These are phyloP conservation scores for Ophiostoma tasmaniense DNA, from an alignment of 2,329 filamentous ascomycete genomes.

Conservation along the genomic window DNA sequence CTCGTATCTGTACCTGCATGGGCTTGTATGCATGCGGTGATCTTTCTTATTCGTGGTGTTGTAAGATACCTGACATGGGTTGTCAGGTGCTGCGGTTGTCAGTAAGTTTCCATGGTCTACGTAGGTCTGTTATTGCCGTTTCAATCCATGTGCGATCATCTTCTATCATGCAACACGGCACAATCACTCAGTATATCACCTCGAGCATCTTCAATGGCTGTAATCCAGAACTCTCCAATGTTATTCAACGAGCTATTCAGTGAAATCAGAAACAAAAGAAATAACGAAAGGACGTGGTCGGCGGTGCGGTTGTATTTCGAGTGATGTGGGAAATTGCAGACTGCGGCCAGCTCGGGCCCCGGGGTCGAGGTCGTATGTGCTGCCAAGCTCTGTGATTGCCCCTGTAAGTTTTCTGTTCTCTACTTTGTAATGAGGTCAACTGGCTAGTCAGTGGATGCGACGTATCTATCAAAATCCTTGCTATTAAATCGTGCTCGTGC, in stretches of 20 bases:
- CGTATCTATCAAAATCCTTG: background rate
- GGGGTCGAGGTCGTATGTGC: background rate
- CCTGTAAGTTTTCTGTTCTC: background rate
- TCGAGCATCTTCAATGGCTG: background rate
- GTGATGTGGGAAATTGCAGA: background rate
- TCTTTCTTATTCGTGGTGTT: background rate
- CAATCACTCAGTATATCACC: background rate
- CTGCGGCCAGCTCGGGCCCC: background rate
- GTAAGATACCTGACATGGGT: background rate
- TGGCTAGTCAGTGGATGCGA: background rate
- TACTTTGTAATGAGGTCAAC: background rate
- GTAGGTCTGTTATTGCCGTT: background rate
- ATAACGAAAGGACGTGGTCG: background rate
- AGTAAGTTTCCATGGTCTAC: too few relatives aligned
- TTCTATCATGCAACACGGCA: background rate
- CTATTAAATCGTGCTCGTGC: background rate
- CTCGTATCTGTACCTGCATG: conserved; percentile 12
- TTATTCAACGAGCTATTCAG: background rate
- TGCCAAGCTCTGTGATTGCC: background rate
- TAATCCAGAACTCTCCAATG: background rate
- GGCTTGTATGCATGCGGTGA: background rate
- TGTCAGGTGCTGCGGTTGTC: too few relatives aligned
- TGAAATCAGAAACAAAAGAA: background rate
- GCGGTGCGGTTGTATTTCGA: background rate
- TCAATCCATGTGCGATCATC: background rate